These are phyloP conservation scores for Leishmania guyanensis DNA, from an alignment of 208 protist genomes.

Conservation along the genomic window DNA sequence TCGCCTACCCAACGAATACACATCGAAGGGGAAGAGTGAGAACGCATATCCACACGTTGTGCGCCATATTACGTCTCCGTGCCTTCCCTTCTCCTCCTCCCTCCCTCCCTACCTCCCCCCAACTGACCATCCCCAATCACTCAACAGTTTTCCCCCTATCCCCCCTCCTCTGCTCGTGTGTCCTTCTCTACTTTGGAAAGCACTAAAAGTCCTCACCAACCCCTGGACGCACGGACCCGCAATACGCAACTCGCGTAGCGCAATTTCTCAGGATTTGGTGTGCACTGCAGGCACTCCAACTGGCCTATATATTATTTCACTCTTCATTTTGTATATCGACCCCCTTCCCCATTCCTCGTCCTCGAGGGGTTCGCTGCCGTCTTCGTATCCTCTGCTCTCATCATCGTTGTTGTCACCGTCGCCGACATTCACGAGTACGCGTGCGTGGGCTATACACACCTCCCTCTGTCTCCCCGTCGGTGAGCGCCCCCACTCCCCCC, in stretches of 20 bases:
- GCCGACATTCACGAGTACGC: background rate
- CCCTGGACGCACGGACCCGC: background rate
- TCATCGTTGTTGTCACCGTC: background rate
- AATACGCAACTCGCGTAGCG: background rate
- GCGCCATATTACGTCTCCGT: background rate
- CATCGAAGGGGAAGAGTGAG: background rate
- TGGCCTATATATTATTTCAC: background rate
- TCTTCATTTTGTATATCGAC: background rate
- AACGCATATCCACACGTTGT: background rate
- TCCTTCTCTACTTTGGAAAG: no score
- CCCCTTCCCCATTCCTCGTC: background rate
- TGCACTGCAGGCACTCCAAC: background rate
- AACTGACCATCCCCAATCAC: background rate
- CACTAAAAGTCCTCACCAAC: no score
- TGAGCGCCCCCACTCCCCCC: background rate
- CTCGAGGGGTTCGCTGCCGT: background rate
- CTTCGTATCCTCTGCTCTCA: background rate
- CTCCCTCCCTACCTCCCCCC: no score
- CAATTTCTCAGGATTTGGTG: background rate
- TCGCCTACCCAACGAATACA: background rate
- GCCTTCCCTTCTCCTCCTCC: background rate
- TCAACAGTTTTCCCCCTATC: background rate
- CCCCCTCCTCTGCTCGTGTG: no score
- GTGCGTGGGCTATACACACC: no score
- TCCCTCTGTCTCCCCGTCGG: background rate